Evolutionary conservation across 163 green algal genomes (phyloP).

Genomic region (Chloromonas sp.): DNA sequence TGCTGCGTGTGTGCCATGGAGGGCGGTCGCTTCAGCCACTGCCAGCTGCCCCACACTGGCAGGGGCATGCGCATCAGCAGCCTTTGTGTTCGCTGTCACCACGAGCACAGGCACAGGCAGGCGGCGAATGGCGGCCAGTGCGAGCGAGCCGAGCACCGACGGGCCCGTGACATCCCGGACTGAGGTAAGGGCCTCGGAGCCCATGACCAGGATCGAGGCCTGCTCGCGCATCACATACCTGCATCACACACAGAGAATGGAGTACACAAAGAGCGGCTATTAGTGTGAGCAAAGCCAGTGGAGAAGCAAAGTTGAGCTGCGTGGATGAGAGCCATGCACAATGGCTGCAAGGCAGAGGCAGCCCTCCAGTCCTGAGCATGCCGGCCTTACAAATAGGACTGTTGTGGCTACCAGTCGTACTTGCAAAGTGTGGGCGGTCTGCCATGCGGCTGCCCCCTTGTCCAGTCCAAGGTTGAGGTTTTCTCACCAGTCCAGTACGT

Average conservation of each 20-base stretch:
- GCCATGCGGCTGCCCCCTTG: too few species aligned
- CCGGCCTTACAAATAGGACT: too few species aligned
- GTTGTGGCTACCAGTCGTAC: too few species aligned
- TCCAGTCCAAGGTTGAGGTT: too few species aligned
- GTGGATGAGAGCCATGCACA: too few species aligned
- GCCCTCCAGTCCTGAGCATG: too few species aligned
- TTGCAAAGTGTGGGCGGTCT: too few species aligned
- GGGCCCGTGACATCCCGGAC: background rate
- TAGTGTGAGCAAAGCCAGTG: too few species aligned
- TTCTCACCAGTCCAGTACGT: background rate
- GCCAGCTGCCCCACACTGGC: background rate
- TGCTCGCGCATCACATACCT: background rate
- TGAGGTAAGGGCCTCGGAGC: background rate
- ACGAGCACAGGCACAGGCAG: constrained; percentile 19
- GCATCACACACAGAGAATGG: background rate
- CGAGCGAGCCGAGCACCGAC: constrained; percentile 15
- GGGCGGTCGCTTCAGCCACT: background rate
- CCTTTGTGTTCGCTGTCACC: constrained; percentile 13
- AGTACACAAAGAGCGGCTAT: too few species aligned
- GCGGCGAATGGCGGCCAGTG: constrained; percentile 18
- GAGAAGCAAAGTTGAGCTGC: too few species aligned
- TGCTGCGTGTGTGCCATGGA: background rate
- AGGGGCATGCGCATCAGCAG: background rate
- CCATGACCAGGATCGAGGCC: background rate
- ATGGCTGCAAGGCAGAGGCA: too few species aligned